A percentile compares a stretch with the other conserved stretches of the same genome.
Evolutionary conservation across 192 early-diverging fungal genomes (phyloP).

Genomic region (Coemansia sp.): DNA sequence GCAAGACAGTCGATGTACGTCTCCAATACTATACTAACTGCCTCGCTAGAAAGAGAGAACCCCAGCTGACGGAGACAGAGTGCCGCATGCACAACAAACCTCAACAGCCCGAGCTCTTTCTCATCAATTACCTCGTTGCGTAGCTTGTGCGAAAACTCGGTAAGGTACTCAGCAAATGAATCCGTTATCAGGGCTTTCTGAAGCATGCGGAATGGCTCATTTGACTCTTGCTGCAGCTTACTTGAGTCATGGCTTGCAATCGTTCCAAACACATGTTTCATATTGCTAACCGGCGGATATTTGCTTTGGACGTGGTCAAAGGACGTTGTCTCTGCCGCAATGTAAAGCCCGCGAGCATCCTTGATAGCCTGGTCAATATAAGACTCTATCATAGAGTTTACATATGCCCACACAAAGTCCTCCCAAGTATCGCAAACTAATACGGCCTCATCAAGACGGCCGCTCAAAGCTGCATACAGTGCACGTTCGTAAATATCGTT

Average conservation of each 20-base stretch:
- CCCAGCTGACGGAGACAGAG: slow-evolving; percentile 63
- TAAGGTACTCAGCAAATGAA: slow-evolving; percentile 25
- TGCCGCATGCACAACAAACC: slow-evolving; percentile 68
- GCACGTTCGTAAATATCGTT: slow-evolving; percentile 74
- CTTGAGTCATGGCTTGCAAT: slow-evolving; percentile 26
- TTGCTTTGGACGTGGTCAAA: slow-evolving; percentile 38
- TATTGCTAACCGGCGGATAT: slow-evolving; percentile 20
- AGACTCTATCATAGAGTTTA: slow-evolving; percentile 68
- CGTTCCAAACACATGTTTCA: slow-evolving; percentile 25
- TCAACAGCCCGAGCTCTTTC: slow-evolving; percentile 53
- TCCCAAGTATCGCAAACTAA: slow-evolving; percentile 83
- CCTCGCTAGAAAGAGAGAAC: slow-evolving; percentile 41
- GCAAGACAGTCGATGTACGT: slow-evolving; percentile 56
- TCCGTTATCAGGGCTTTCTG: slow-evolving; percentile 29
- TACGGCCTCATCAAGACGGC: slow-evolving; percentile 70
- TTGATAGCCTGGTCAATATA: slow-evolving; percentile 52
- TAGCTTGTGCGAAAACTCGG: slow-evolving; percentile 15
- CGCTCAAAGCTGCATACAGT: slow-evolving; percentile 70
- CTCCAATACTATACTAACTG: slow-evolving; percentile 56
- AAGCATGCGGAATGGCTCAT: slow-evolving; percentile 33
- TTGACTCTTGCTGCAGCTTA: slow-evolving; percentile 18
- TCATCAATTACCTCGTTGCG: slow-evolving; percentile 2
- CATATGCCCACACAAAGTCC: slow-evolving; percentile 82
- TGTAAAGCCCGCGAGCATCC: slow-evolving; percentile 24
- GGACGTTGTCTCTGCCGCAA: slow-evolving; percentile 25